Evolutionary conservation across 2,329 filamentous ascomycete genomes (phyloP).

Genomic region (Neopestalotiopsis rosae): DNA sequence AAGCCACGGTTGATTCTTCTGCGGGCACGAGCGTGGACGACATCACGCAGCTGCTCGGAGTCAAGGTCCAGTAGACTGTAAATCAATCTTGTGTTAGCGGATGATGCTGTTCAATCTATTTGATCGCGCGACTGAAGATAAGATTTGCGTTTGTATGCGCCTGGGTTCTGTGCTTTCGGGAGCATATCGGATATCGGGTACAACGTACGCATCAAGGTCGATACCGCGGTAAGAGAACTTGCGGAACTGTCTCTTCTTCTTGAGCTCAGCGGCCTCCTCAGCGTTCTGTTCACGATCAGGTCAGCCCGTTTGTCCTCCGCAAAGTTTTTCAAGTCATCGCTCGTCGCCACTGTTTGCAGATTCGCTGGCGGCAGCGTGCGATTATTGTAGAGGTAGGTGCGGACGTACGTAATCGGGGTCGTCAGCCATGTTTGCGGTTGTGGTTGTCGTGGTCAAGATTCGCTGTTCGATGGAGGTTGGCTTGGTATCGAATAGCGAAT

Average conservation of each 20-base stretch:
- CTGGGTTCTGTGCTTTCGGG: neutral
- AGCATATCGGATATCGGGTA: conserved; percentile 5
- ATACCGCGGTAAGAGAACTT: conserved; percentile 99
- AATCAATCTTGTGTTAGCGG: conserved; percentile 25
- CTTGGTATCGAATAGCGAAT: conserved; percentile 47
- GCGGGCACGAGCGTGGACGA: conserved; percentile 98
- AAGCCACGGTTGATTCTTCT: conserved; percentile 99
- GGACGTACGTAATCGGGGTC: conserved; percentile 78
- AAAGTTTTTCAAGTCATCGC: neutral
- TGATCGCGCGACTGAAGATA: neutral
- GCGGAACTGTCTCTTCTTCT: conserved; percentile 99
- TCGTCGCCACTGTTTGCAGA: neutral
- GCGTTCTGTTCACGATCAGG: conserved; percentile 70
- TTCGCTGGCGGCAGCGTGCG: neutral
- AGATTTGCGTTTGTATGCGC: conserved; percentile 18
- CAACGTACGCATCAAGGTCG: conserved; percentile 96
- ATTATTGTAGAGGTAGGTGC: neutral
- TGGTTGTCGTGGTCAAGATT: conserved; percentile 42
- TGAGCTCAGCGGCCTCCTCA: conserved; percentile 98
- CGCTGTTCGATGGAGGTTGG: conserved; percentile 44
- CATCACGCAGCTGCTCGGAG: conserved; percentile 98
- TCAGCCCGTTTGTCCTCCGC: conserved; percentile 34
- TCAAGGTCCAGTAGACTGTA: conserved; percentile 95
- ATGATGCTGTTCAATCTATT: neutral
- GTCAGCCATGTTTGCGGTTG: conserved; percentile 78